phyloP scores from a whole-genome alignment of 2,329 filamentous ascomycete species.

The Aspergillus transmontanensis region DNA sequence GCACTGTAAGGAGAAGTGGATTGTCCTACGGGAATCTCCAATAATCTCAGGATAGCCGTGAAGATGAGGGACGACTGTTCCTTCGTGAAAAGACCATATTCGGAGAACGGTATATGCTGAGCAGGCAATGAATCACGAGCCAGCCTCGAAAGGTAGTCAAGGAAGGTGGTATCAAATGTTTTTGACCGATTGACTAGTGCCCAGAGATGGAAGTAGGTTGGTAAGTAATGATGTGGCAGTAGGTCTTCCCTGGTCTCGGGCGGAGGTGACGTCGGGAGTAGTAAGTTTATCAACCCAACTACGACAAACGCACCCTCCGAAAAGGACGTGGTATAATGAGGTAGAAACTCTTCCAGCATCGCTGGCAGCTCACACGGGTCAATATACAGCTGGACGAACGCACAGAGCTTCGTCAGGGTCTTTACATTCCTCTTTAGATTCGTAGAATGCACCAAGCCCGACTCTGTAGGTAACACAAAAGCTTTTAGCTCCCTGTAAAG shows the following conservation, averaged over 20 bases:
- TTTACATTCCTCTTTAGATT: conserved; percentile 68
- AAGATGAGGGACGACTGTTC: conserved; percentile 93
- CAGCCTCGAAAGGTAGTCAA: conserved; percentile 86
- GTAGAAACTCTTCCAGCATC: conserved; percentile 78
- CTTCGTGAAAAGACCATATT: conserved; percentile 87
- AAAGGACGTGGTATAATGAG: conserved; percentile 91
- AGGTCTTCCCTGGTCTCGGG: conserved; percentile 72
- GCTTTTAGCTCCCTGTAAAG: conserved; percentile 91
- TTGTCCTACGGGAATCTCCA: conserved; percentile 96
- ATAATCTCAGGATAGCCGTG: conserved; percentile 81
- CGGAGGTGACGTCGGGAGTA: conserved; percentile 78
- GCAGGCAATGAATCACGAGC: conserved; percentile 80
- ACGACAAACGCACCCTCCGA: conserved; percentile 91
- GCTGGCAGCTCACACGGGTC: conserved; percentile 81
- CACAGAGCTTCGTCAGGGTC: conserved; percentile 83
- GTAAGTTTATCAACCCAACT: conserved; percentile 79
- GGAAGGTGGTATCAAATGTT: conserved; percentile 79
- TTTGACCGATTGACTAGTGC: conserved; percentile 89
- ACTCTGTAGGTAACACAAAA: conserved; percentile 84
- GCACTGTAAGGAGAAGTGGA: conserved; percentile 86
- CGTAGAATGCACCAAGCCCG: conserved; percentile 62
- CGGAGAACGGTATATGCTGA: conserved; percentile 74
- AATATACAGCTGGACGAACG: conserved; percentile 89
- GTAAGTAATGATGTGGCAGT: conserved; percentile 85
- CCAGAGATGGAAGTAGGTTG: conserved; percentile 96